Evolutionary conservation across 768 basidiomycete genomes (phyloP).

Genomic region (Asterophora lycoperdoides): DNA sequence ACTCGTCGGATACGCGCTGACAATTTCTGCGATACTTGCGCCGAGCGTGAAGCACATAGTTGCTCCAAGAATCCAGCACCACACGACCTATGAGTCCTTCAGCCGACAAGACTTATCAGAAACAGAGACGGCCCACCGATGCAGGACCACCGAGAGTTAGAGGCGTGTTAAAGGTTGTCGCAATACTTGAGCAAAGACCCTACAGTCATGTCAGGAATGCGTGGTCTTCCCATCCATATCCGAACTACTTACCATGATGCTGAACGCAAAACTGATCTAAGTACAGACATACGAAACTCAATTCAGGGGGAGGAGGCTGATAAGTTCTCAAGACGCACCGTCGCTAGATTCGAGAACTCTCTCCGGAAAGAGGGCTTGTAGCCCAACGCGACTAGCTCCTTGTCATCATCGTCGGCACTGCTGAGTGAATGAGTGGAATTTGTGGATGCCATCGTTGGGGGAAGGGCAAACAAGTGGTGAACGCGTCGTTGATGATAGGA

Average conservation of each 20-base stretch:
- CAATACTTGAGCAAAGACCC: constrained; percentile 73
- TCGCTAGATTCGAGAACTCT: constrained; percentile 82
- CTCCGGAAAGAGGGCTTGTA: constrained; percentile 80
- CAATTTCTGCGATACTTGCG: constrained; percentile 70
- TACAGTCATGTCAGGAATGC: constrained; percentile 15
- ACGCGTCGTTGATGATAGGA: background rate
- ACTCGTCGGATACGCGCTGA: constrained; percentile 71
- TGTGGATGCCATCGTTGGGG: constrained; percentile 11
- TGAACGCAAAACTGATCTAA: constrained; percentile 78
- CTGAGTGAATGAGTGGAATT: constrained; percentile 16
- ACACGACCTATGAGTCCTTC: constrained; percentile 39
- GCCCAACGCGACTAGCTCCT: constrained; percentile 59
- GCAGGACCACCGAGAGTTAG: constrained; percentile 65
- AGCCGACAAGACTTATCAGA: background rate
- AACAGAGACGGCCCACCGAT: constrained; percentile 38
- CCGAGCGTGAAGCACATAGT: constrained; percentile 73
- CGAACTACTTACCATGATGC: constrained; percentile 54
- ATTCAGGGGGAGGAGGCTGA: background rate
- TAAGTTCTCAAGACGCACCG: constrained; percentile 36
- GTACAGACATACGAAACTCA: constrained; percentile 1
- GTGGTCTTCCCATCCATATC: background rate
- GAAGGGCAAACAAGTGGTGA: constrained; percentile 1
- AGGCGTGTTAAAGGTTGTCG: constrained; percentile 77
- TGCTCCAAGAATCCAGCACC: constrained; percentile 76
- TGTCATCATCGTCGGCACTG: constrained; percentile 54